Evolutionary conservation across 441 rosid species (phyloP), one percentile per base, ranked within the genome.

Genomic region (Mallotus japonicus): DNA sequence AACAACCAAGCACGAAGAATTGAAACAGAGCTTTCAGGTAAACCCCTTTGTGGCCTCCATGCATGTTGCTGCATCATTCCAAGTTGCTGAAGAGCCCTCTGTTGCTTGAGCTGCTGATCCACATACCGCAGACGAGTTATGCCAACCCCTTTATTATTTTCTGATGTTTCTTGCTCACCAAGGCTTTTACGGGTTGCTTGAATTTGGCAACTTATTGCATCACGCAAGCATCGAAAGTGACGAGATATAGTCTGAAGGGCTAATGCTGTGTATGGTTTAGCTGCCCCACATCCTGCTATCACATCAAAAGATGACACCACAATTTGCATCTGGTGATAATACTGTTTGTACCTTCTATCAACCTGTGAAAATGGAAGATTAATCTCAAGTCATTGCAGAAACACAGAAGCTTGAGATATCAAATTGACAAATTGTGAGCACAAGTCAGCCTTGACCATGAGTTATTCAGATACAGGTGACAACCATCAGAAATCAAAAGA

Each of bases 1-100:
- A 95, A 95, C 56, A 95, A 90, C 99, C 99, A 95, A 62, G 97
- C 98, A 32, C 98, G 99, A 67, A 95, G 99, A 72, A 95, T 60
- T 50, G 92, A 85, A 71, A 94, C 99, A 22, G 99, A 89, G 82
- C 86, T 92, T 78, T 95, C 99, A 70, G 99, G 99, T 69, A 95
- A 70, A 61, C 99, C 99, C 53, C 99, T 89, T 76, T 95, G 99
- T 60, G 99, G 97, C 78, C 99, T 85, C 99, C 97, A 94, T 11
- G 92, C 93, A 51, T 85, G 90, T 73, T 88, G 94, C 70, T 90
- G 93, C 88, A 89, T 92, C 91, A 95, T 88, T 55, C 98, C 98
- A 56, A 92, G 87, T 78, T 87, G 87, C 79, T 92, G 97, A 72
- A 92, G 88, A 16, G 97, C 93, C 75, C 92, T 86, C 77, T 92